Percentiles rank a stretch among this genome's conserved stretches.
These are phyloP conservation scores for Monosporascus sp. DNA, from an alignment of 2,329 filamentous ascomycete genomes.

Conservation along the genomic window DNA sequence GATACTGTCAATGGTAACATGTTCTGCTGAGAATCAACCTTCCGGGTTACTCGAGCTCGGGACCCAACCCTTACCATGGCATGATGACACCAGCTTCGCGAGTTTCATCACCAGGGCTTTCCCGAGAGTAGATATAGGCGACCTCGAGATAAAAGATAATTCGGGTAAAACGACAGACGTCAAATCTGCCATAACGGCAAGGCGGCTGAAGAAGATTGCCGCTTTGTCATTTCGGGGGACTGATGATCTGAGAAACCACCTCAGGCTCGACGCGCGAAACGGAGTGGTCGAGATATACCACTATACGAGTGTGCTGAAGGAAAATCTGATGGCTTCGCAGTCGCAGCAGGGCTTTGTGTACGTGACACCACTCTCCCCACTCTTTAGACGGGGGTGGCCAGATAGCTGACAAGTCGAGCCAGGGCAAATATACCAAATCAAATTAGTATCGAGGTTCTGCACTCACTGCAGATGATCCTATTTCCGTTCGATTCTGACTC, in stretches of 20 bases:
- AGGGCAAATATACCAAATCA: constrained; percentile 6
- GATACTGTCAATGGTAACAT: constrained; percentile 1
- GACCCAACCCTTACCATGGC: neutral
- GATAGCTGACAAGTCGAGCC: constrained; percentile 4
- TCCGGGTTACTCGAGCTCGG: neutral
- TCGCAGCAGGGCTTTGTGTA: too few species aligned
- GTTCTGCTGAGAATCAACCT: neutral
- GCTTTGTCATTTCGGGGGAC: constrained; percentile 18
- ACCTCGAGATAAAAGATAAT: constrained; percentile 17
- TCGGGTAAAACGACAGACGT: constrained; percentile 11
- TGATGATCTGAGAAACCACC: constrained; percentile 23
- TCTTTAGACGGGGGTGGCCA: too few species aligned
- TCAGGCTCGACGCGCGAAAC: constrained; percentile 19
- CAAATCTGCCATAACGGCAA: constrained; percentile 15
- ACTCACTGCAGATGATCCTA: constrained; percentile 17
- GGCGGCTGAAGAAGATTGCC: constrained; percentile 19
- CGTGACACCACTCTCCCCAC: too few species aligned
- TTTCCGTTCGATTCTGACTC: constrained; percentile 18
- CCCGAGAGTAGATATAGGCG: neutral
- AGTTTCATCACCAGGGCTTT: neutral
- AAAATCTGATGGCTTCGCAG: constrained; percentile 11
- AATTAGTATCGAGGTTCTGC: constrained; percentile 20
- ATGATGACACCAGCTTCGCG: neutral
- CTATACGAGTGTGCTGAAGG: constrained; percentile 24
- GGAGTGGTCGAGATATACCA: constrained; percentile 24